These are phyloP conservation scores for Cornus suecica DNA, from an alignment of 148 eudicot species.

Conservation along the genomic window DNA sequence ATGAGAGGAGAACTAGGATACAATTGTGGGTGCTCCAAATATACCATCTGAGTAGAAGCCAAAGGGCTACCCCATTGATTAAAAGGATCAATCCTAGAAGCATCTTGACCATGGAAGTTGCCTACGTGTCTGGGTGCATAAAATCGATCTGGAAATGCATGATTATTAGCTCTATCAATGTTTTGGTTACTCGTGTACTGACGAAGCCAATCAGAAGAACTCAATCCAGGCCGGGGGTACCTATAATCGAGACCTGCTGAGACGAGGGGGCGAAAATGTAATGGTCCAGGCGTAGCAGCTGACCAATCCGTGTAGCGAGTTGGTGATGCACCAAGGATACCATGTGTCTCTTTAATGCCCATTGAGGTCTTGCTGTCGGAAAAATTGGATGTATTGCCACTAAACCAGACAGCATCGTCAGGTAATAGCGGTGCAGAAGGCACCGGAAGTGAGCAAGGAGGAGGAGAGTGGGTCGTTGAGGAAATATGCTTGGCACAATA, in stretches of 20 bases:
- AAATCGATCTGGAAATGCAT: constrained; percentile 16
- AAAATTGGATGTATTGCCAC: constrained; percentile 24
- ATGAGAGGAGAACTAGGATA: constrained; percentile 38
- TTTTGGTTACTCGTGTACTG: constrained; percentile 43
- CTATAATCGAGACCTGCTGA: constrained; percentile 30
- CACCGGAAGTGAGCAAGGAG: constrained; percentile 39
- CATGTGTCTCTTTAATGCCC: constrained; percentile 21
- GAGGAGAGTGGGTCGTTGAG: constrained; percentile 12
- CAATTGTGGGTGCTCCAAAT: constrained; percentile 37
- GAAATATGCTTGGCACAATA: constrained; percentile 5
- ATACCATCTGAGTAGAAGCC: constrained; percentile 36
- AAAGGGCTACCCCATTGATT: constrained; percentile 55
- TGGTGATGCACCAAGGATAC: constrained; percentile 43
- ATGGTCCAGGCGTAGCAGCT: constrained; percentile 20
- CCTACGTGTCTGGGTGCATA: constrained; percentile 28
- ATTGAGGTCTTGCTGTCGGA: constrained; percentile 9
- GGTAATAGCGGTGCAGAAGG: constrained; percentile 72
- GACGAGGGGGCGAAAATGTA: constrained; percentile 18
- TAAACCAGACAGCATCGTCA: constrained; percentile 46
- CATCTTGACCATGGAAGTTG: constrained; percentile 28
- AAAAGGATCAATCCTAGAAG: constrained; percentile 36
- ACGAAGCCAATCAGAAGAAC: constrained; percentile 54
- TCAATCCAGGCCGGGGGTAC: constrained; percentile 39
- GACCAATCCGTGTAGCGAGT: constrained; percentile 19
- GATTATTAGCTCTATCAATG: constrained; percentile 15